A percentile compares a stretch with the other conserved stretches of the same genome.
Conservation (phyloP, 2,329 filamentous ascomycete genomes). For the Colletotrichum sp. region DNA sequence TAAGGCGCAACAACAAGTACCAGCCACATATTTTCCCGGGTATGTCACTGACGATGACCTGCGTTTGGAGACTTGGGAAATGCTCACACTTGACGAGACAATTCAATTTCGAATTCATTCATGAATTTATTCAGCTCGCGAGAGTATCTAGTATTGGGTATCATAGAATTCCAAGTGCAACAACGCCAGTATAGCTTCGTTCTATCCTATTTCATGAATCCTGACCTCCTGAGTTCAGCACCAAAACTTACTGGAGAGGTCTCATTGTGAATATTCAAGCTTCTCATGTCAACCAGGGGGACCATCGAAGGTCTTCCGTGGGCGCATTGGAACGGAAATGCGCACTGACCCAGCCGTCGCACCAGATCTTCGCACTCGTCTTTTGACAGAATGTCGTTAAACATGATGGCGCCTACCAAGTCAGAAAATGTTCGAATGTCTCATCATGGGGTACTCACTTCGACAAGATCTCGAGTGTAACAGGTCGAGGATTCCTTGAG, state of each 20-base stretch:
- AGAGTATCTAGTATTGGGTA: background rate
- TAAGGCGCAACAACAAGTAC: background rate
- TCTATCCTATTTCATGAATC: background rate
- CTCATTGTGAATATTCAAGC: background rate
- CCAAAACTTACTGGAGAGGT: background rate
- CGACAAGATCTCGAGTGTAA: conserved; percentile 79
- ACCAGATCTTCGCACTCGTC: conserved; percentile 66
- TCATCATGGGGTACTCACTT: conserved; percentile 45
- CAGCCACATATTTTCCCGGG: background rate
- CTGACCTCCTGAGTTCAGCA: conserved; percentile 10
- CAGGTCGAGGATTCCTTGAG: conserved; percentile 76
- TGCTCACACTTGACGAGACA: background rate
- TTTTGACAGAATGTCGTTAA: conserved; percentile 71
- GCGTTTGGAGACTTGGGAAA: background rate
- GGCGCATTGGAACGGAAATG: conserved; percentile 83
- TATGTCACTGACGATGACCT: background rate
- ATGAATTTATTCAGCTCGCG: background rate
- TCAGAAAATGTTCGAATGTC: conserved; percentile 7
- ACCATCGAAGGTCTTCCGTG: conserved; percentile 76
- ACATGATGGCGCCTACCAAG: conserved; percentile 73
- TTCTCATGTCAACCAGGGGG: conserved; percentile 61
- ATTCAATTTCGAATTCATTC: background rate
- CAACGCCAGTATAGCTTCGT: background rate
- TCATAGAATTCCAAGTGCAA: background rate
- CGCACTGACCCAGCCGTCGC: conserved; percentile 60